These are phyloP conservation scores for Triticum aestivum DNA, from an alignment of 176 grass and related monocot genomes.

Conservation along the genomic window IWGSC_CS_RefSeq_v2.1 NC_057796.1:44657977-44658476, in stretches of 20 bases:
- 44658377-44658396: constrained; percentile 67
- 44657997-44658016: neutral
- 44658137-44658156: constrained; percentile 81
- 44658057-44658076: constrained; percentile 85
- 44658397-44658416: constrained; percentile 67
- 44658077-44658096: constrained; percentile 78
- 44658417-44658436: constrained; percentile 60
- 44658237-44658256: constrained; percentile 75
- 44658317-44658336: constrained; percentile 1
- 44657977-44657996: neutral
- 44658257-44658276: neutral
- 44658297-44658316: neutral
- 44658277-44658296: neutral
- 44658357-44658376: constrained; percentile 76
- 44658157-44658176: constrained; percentile 85
- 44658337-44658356: constrained; percentile 73
- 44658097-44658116: constrained; percentile 63
- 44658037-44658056: neutral
- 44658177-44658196: constrained; percentile 92
- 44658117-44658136: constrained; percentile 74
- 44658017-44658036: neutral
- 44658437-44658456: constrained; percentile 77
- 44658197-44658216: constrained; percentile 86
- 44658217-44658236: constrained; percentile 79
- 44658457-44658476: constrained; percentile 23